Percentiles rank a stretch among this genome's conserved stretches.
Evolutionary conservation across 2,329 filamentous ascomycete genomes (phyloP).

Genomic region (Fusarium sp.): DNA sequence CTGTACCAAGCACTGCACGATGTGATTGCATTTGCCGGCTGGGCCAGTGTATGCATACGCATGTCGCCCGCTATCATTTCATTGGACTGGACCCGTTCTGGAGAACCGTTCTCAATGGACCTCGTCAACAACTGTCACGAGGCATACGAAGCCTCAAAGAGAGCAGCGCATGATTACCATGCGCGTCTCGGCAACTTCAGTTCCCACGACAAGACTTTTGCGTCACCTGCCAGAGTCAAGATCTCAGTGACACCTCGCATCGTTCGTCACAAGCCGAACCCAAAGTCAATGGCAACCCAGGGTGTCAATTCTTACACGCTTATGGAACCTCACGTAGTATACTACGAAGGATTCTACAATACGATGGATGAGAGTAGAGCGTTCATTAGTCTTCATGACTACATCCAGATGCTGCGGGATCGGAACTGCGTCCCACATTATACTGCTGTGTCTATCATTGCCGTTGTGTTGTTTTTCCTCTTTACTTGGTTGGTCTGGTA

Average conservation of each 20-base stretch:
- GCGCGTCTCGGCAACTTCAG: background rate
- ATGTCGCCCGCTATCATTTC: constrained; percentile 42
- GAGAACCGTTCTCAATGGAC: constrained; percentile 39
- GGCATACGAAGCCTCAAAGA: constrained; percentile 31
- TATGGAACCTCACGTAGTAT: constrained; percentile 46
- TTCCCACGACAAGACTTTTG: background rate
- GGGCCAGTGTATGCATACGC: constrained; percentile 47
- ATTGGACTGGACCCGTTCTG: constrained; percentile 48
- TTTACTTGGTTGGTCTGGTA: constrained; percentile 2
- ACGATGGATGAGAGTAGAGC: constrained; percentile 38
- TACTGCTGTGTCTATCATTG: constrained; percentile 27
- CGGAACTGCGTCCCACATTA: constrained; percentile 22
- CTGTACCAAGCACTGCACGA: constrained; percentile 47
- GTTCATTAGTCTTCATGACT: constrained; percentile 36
- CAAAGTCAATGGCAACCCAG: constrained; percentile 1
- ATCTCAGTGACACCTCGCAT: constrained; percentile 48
- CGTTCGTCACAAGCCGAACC: constrained; percentile 33
- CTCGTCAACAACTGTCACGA: constrained; percentile 41
- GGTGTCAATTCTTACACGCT: constrained; percentile 40
- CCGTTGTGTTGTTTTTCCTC: background rate
- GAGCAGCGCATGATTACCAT: constrained; percentile 13
- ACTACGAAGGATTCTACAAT: constrained; percentile 45
- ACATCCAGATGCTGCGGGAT: constrained; percentile 36
- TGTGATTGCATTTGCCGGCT: constrained; percentile 48
- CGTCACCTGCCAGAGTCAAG: constrained; percentile 47